Percentiles rank a stretch among this genome's conserved stretches.
These are phyloP conservation scores for Fusarium chaquense DNA, from an alignment of 2,329 filamentous ascomycete genomes.

Conservation along the genomic window DNA sequence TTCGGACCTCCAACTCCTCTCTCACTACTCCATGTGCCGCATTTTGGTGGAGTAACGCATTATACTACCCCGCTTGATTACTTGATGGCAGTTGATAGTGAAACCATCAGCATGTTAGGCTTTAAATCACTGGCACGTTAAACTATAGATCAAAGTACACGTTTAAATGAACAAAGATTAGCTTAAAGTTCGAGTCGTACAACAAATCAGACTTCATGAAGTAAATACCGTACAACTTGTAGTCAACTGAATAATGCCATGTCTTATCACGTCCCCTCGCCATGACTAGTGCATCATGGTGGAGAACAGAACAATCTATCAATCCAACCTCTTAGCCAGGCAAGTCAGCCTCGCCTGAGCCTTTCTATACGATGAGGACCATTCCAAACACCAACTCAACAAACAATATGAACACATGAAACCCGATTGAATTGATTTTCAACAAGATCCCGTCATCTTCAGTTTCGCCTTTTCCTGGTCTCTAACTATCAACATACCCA, in stretches of 20 bases:
- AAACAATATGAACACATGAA: neutral
- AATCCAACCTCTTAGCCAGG: neutral
- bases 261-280: slow-evolving; percentile 1
- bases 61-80: neutral
- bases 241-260: neutral
- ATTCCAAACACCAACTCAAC: neutral
- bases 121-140: neutral
- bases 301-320: slow-evolving; percentile 16
- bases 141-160: neutral
- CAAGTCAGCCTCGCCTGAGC: slow-evolving; percentile 6
- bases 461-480: neutral
- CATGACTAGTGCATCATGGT: slow-evolving; percentile 11
- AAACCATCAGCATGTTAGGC: neutral
- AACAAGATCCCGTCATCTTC: neutral
- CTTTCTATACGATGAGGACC: neutral
- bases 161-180: neutral
- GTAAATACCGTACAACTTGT: neutral
- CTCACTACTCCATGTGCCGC: slow-evolving; percentile 1
- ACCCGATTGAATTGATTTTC: neutral
- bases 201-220: neutral
- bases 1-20: slow-evolving; percentile 15
- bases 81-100: neutral
- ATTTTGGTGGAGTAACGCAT: slow-evolving; percentile 2
- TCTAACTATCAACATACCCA: neutral
- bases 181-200: neutral